Evolutionary conservation across 2,329 filamentous ascomycete species (phyloP), one percentile per base, ranked within the genome.

Genomic region (Xylaria sp.): DNA sequence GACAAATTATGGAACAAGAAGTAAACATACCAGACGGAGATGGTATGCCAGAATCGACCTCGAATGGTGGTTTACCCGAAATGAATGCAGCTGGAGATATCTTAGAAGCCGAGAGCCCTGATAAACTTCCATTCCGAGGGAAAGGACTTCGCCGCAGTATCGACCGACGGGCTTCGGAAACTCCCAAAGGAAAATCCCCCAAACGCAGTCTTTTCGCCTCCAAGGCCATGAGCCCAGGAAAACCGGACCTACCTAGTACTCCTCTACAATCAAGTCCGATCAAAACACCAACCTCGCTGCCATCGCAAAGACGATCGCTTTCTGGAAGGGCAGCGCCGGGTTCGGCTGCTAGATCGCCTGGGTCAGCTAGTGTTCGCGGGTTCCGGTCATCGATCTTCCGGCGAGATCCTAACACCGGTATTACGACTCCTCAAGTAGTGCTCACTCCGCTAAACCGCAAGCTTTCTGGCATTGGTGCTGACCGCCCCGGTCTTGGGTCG

Each of bases 401-500:
- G 46, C 71, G 73, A 36, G 67, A 77, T 43, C 67, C 70, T 61
- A 75, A 85, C 23, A 89, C 86, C 5, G 89, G 89, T 3, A 76
- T 83, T 39, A 84, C 85, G 20, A 91, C 89, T 0, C 91, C 91
- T 15, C 86, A 84, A 20, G 84, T 92, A 58, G 80, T 92, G 13
- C 78, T 93, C 7, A 91, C 86, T 3, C 89, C 90, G 2, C 85
- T 87, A 66, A 78, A 78, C 41, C 85, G 90, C 32, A 83, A 84
- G 52, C 86, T 90, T 18, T 91, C 90, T 15, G 91, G 91, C 0
- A 76, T 94, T 68, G 91, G 92, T 25, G 87, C 88, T 69, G 92
- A 93, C 73, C 87, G 87, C 70, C 82, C 86, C 69, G 92, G 92
- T 0, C 85, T 94, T 63, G 92, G 93, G 7, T 95, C 93, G 0